A percentile compares a stretch with the other conserved stretches of the same genome.
Conservation (phyloP, 2,329 filamentous ascomycete species). For the Apiospora phragmitis region DNA sequence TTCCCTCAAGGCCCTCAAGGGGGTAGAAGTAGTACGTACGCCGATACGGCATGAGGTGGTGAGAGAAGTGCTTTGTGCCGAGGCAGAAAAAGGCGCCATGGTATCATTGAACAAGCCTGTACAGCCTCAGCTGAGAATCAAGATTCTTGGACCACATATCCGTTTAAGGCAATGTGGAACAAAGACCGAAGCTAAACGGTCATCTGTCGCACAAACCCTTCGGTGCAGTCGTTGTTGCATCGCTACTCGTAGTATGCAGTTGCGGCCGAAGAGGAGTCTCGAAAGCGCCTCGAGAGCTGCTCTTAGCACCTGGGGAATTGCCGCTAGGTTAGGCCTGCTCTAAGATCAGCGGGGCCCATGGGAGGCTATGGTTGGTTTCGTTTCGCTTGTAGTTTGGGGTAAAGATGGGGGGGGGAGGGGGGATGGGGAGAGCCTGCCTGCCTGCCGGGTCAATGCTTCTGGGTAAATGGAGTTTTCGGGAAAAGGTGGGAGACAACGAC, state of each 20-base stretch:
- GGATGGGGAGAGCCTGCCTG: neutral
- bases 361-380: neutral
- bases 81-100: neutral
- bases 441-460: neutral
- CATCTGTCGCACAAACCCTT: neutral
- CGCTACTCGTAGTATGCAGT: neutral
- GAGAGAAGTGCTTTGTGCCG: neutral
- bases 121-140: slow-evolving; percentile 7
- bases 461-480: neutral
- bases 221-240: neutral
- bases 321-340: neutral
- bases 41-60: neutral
- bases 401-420: neutral
- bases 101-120: neutral
- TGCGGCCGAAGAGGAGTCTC: neutral
- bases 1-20: too few species aligned
- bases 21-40: neutral
- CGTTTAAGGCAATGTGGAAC: neutral
- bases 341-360: neutral
- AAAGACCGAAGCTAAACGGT: neutral
- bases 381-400: neutral
- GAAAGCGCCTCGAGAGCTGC: too few species aligned
- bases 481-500: neutral
- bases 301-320: too few species aligned
- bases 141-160: neutral